Evolutionary conservation across 306 rosid genomes (phyloP), one percentile per base, ranked within the genome.

Genomic region (Gillenia trifoliata): DNA sequence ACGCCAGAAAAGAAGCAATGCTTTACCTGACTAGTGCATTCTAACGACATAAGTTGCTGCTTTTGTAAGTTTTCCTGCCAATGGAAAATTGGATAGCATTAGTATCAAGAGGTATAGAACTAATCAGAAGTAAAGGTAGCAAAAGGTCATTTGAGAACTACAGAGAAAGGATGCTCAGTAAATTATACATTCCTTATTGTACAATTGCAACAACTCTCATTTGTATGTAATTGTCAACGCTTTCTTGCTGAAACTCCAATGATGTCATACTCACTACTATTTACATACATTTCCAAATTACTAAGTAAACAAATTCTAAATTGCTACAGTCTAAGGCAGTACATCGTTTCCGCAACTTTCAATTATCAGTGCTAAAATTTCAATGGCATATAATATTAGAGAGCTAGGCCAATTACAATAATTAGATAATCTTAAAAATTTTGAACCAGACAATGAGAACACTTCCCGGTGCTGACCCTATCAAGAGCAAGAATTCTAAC

Each of bases 1-100:
- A n/a, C 41, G 20, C n/a, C 22, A 70, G 20, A 64, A 55, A 63
- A 41, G 40, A 41, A 66, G 61, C 29, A 45, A 55, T 38, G 71
- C 65, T 83, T 85, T 80, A 91, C 98, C 97, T 91, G 99, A 75
- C 78, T 87, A 84, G 79, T 76, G 86, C 92, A 85, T 60, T 90
- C 95, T 55, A 94, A 64, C 45, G 97, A 77, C 77, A 78, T 82
- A 30, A 90, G 80, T 78, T 92, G 96, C 66, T 88, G 96, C 83
- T 92, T 92, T 81, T 88, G 91, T 33, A 88, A 50, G 81, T 76
- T 86, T 78, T 90, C 98, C 91, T 85, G 91, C 78, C 66, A 81
- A 66, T 10, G 73, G 23, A 29, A 31, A 43, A 31, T 40, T n/a
- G 34, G 23, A 74, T 26, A 26, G 38, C 55, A 33, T 50, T 74